phyloP scores from a whole-genome alignment of 1,284 basidiomycete genomes.

The Leccinum huronense region DNA sequence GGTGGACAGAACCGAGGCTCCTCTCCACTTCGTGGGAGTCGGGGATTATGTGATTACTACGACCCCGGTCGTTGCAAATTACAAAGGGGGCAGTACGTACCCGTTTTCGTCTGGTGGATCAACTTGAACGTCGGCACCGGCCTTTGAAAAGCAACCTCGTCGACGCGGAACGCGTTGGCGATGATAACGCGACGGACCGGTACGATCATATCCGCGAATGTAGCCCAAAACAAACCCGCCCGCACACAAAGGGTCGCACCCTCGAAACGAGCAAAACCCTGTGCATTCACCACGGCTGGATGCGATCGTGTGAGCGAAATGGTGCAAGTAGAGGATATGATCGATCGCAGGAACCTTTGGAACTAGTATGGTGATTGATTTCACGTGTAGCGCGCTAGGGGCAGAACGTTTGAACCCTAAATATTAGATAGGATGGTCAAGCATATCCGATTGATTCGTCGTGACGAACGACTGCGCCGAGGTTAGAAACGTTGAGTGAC shows the following conservation, averaged over 20 bases:
- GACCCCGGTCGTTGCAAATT: background rate
- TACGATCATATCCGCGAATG: background rate
- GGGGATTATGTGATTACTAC: too few relatives aligned
- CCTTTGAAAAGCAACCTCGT: background rate
- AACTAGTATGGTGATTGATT: constrained; percentile 9
- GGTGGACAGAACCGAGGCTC: too few relatives aligned
- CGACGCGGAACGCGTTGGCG: background rate
- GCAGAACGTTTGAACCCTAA: constrained; percentile 11
- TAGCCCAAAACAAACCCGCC: background rate
- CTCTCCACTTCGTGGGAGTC: too few relatives aligned
- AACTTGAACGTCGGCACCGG: background rate
- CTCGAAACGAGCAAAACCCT: background rate
- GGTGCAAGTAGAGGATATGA: constrained; percentile 3
- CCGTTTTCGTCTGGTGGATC: background rate
- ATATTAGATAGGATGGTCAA: background rate
- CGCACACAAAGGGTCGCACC: background rate
- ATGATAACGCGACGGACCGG: background rate
- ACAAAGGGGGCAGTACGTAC: background rate
- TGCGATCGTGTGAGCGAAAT: constrained; percentile 1
- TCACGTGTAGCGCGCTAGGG: constrained; percentile 18
- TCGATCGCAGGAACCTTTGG: constrained; percentile 15
- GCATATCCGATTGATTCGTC: constrained; percentile 3
- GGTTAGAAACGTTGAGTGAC: background rate
- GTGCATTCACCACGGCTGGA: constrained; percentile 3
- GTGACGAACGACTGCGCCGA: constrained; percentile 3